phyloP scores from a whole-genome alignment of 192 early-diverging fungal species.

The Lobosporangium transversale region DNA sequence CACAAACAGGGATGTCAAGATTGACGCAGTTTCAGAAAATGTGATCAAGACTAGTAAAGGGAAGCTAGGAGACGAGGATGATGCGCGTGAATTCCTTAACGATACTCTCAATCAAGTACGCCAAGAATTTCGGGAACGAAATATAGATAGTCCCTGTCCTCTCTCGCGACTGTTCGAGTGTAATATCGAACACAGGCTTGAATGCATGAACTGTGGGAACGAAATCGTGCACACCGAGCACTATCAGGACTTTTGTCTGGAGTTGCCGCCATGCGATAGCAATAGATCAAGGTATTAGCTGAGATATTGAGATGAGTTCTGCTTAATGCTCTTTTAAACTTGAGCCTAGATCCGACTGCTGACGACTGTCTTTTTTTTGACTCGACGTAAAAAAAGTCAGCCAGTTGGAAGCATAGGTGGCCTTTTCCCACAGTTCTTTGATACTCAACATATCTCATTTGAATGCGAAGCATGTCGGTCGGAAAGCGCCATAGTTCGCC shows the following conservation, averaged over 20 bases:
- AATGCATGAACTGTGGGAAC: slow-evolving; percentile 19
- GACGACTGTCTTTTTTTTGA: neutral
- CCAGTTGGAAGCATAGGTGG: slow-evolving; percentile 6
- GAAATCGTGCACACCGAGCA: slow-evolving; percentile 11
- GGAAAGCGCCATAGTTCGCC: slow-evolving; percentile 14
- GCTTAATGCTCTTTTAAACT: neutral
- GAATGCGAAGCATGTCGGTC: slow-evolving; percentile 17
- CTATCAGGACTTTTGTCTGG: slow-evolving; percentile 24
- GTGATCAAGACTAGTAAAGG: slow-evolving; percentile 24
- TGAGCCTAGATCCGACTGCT: neutral
- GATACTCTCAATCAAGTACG: slow-evolving; percentile 25
- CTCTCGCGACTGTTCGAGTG: slow-evolving; percentile 22
- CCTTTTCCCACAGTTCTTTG: slow-evolving; percentile 24
- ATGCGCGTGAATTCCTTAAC: slow-evolving; percentile 31
- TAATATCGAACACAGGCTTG: slow-evolving; percentile 13
- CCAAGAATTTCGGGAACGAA: slow-evolving; percentile 12
- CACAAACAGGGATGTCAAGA: neutral
- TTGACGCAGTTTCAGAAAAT: slow-evolving; percentile 9
- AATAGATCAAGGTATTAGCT: slow-evolving; percentile 10
- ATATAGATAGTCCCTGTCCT: slow-evolving; percentile 1
- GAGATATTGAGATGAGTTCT: no score
- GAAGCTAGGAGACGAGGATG: slow-evolving; percentile 24
- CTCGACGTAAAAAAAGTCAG: neutral
- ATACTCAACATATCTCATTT: slow-evolving; percentile 3
- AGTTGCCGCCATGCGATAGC: slow-evolving; percentile 13